Percentiles rank a stretch among this genome's conserved stretches.
Evolutionary conservation across 202 grass and related monocot genomes (phyloP).

Genomic region (Zizania palustris): DNA sequence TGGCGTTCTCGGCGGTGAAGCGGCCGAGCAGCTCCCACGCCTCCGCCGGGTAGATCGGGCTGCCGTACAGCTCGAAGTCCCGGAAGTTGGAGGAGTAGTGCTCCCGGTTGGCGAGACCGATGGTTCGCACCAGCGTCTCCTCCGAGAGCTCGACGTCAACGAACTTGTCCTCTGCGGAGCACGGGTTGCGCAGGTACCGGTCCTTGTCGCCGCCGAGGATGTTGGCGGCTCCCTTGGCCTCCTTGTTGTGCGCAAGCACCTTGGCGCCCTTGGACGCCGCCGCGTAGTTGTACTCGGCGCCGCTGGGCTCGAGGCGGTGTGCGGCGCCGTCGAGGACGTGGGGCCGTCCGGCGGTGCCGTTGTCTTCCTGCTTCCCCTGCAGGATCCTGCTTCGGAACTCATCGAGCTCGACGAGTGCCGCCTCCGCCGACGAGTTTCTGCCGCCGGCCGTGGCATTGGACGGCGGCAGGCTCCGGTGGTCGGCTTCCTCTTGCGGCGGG

Average conservation of each 20-base stretch:
- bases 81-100: constrained; percentile 90
- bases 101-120: constrained; percentile 86
- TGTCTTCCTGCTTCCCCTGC: constrained; percentile 49
- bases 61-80: constrained; percentile 66
- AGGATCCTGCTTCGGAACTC: constrained; percentile 57
- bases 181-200: constrained; percentile 83
- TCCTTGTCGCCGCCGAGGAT: constrained; percentile 78
- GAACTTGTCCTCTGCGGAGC: constrained; percentile 75
- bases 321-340: constrained; percentile 17
- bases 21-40: constrained; percentile 61
- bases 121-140: constrained; percentile 81
- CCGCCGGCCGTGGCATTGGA: background rate
- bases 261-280: constrained; percentile 81
- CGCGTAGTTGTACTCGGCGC: constrained; percentile 82
- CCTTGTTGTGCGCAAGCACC: constrained; percentile 79
- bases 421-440: background rate
- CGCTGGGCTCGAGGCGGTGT: constrained; percentile 74
- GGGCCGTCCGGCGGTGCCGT: constrained; percentile 9
- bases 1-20: constrained; percentile 72
- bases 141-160: constrained; percentile 75
- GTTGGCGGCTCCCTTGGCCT: constrained; percentile 80
- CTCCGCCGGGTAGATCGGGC: constrained; percentile 69
- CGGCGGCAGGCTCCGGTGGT: background rate
- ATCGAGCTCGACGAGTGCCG: constrained; percentile 43
- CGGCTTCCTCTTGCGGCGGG: background rate